phyloP scores from a whole-genome alignment of 1,139 yeast genomes.

The Magnusiomyces suaveolens region DNA sequence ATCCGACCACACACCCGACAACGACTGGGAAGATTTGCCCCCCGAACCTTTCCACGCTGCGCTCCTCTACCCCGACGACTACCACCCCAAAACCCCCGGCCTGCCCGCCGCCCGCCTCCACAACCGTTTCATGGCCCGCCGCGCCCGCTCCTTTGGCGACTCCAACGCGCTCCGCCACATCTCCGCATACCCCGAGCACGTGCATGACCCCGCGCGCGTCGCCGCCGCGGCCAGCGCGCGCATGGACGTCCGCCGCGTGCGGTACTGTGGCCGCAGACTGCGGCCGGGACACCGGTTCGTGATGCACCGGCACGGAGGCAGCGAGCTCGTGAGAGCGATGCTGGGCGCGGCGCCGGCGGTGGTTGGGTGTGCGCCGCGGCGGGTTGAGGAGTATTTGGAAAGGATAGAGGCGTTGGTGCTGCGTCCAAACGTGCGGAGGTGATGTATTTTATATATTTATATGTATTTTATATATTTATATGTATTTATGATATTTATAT shows the following conservation, averaged over 20 bases:
- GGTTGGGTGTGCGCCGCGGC: neutral
- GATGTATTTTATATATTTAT: neutral
- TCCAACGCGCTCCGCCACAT: neutral
- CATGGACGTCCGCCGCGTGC: neutral
- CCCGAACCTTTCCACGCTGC: neutral
- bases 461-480: too few species aligned
- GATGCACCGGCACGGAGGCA: neutral
- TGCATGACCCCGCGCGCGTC: neutral
- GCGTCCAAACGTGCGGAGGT: neutral
- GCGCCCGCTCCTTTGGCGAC: neutral
- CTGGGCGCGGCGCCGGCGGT: slow-evolving; percentile 2
- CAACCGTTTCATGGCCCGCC: neutral
- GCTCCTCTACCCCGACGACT: neutral
- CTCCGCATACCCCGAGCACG: neutral
- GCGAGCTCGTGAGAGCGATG: neutral
- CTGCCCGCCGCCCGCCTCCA: neutral
- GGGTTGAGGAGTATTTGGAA: neutral
- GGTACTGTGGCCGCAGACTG: neutral
- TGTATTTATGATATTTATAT: too few species aligned
- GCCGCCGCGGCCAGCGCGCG: neutral
- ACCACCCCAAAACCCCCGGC: neutral
- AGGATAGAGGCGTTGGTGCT: neutral
- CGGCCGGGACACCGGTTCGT: slow-evolving; percentile 2
- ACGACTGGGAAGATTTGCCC: neutral
- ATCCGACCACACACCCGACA: neutral